Evolutionary conservation across 1,284 basidiomycete species (phyloP).

Genomic region (Mycena citricolor): DNA sequence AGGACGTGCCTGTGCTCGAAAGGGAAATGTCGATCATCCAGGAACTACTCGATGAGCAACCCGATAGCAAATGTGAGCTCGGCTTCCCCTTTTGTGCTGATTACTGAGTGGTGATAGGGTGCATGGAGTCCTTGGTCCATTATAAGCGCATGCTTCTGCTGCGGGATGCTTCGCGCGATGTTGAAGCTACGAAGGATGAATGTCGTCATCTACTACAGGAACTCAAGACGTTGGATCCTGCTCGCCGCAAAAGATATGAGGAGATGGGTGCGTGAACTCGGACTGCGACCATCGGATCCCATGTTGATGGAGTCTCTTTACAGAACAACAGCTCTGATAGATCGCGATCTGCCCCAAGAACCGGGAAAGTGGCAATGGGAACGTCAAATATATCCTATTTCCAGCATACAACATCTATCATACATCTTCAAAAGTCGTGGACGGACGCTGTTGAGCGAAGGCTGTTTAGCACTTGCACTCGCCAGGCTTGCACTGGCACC

Average conservation of each 20-base stretch:
- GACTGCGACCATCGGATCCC: background rate
- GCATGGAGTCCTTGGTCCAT: conserved; percentile 87
- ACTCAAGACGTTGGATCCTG: conserved; percentile 58
- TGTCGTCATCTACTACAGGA: conserved; percentile 53
- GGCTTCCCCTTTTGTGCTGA: background rate
- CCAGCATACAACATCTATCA: conserved; percentile 23
- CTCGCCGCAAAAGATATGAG: conserved; percentile 58
- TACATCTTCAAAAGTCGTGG: conserved; percentile 19
- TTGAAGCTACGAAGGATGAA: conserved; percentile 40
- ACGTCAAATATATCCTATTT: conserved; percentile 20
- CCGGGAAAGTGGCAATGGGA: conserved; percentile 14
- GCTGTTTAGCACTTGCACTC: conserved; percentile 60
- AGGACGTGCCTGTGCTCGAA: conserved; percentile 55
- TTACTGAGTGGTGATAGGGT: conserved; percentile 57
- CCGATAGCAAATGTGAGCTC: conserved; percentile 89
- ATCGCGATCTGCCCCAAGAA: conserved; percentile 2
- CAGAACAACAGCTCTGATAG: conserved; percentile 14
- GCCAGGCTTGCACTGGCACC: conserved; percentile 56
- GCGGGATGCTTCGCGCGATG: conserved; percentile 40
- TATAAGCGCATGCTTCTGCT: conserved; percentile 65
- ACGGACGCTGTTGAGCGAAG: conserved; percentile 1
- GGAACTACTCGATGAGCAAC: conserved; percentile 87
- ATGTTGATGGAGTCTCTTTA: background rate
- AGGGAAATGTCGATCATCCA: conserved; percentile 83
- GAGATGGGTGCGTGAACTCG: conserved; percentile 62